Evolutionary conservation across 176 grass and related monocot species (phyloP), one percentile per base, ranked within the genome.

Genomic region (Aegilops bicornis): DNA sequence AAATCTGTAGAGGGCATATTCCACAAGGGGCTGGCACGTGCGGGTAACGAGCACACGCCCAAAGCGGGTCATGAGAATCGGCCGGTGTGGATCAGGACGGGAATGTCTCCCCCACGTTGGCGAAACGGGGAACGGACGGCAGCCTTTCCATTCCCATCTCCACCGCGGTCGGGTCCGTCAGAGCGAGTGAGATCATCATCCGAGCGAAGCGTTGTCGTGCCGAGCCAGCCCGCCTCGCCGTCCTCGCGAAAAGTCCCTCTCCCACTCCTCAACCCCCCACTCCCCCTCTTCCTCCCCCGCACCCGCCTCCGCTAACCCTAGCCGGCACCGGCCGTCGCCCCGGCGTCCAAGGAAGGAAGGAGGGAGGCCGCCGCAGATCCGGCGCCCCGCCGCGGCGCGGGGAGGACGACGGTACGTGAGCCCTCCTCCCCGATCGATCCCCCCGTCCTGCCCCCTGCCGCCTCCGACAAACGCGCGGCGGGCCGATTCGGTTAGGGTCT

Each of bases 281-380:
- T 25, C 35, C 42, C 11, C 13, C 29, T 43, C 33, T 2, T 72
- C 69, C 35, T 35, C 65, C 22, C 69, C 73, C 42, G 3, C 17
- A 77, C 10, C 25, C 47, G 6, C 74, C 73, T 76, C 74, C 47
- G 47, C 74, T 77, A 77, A 77, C 74, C 74, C 74, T 77, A 77
- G 74, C 29, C 8, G 43, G 40, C 36, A 9, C 33, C 67, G 31
- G 14, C 24, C 30, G 12, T 25, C 71, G 42, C 71, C 71, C 72
- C 40, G 31, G 32, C 16, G 29, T 13, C 36, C 36, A 24, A 4
- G 3, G 20, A 37, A 42, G 19, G 32, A 12, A 27, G 27, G 27
- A 27, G 27, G 27, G 27, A 8, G n/a, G 7, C n/a, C 73, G 42
- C 7, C 23, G 42, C 42, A 47, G 42, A 42, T 48, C 24, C n/a